Evolutionary conservation across 257 asterid species (phyloP).

Genomic region (Solanum microdontum): DNA sequence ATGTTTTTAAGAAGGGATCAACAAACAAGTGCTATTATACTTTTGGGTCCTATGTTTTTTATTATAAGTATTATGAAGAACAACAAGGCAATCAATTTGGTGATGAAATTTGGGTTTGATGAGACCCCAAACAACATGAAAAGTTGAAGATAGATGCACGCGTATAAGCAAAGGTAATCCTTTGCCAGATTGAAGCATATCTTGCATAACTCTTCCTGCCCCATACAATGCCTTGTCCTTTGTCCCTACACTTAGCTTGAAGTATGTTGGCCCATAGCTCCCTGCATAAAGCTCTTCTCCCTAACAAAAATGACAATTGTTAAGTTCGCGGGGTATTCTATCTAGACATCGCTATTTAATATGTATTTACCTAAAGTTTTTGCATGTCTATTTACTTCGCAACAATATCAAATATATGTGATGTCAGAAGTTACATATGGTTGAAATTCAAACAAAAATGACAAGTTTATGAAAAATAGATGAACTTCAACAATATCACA

Average conservation of each 20-base stretch:
- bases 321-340: not conserved
- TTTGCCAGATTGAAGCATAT: slow-evolving; percentile 41
- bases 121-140: slow-evolving; percentile 48
- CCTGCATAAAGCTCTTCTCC: slow-evolving; percentile 38
- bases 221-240: slow-evolving; percentile 61
- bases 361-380: not conserved
- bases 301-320: slow-evolving; percentile 3
- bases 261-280: slow-evolving; percentile 15
- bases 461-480: not conserved
- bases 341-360: not conserved
- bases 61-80: slow-evolving; percentile 25
- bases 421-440: not conserved
- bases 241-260: slow-evolving; percentile 41
- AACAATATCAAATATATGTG: not conserved
- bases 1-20: not conserved
- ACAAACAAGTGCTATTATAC: slow-evolving; percentile 36
- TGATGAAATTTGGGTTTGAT: slow-evolving; percentile 42
- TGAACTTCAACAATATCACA: not conserved
- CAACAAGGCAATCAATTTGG: slow-evolving; percentile 33
- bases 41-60: slow-evolving; percentile 41
- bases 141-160: slow-evolving; percentile 36
- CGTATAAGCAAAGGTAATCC: slow-evolving; percentile 43
- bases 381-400: not conserved
- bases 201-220: slow-evolving; percentile 76
- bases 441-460: not conserved